Evolutionary conservation across 1,284 basidiomycete genomes (phyloP).

Genomic region (Cryptococcus sp.): DNA sequence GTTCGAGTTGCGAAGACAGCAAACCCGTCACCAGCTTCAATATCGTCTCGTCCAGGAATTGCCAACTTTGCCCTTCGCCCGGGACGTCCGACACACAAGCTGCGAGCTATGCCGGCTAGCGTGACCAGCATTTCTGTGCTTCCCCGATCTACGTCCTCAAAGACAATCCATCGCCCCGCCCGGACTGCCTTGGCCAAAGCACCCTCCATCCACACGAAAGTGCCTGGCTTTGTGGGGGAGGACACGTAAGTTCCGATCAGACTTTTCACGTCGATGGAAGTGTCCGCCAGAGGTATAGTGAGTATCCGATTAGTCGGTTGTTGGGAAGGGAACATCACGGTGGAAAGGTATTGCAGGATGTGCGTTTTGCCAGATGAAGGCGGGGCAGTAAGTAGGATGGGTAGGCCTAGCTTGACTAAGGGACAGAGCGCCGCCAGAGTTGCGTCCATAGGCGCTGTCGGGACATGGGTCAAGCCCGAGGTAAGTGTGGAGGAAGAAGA

Average conservation of each 20-base stretch:
- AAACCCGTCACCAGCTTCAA: slow-evolving; percentile 73
- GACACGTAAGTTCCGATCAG: slow-evolving; percentile 93
- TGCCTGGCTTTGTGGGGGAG: slow-evolving; percentile 79
- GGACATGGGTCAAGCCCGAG: slow-evolving; percentile 59
- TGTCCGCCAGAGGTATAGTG: slow-evolving; percentile 87
- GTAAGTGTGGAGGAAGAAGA: slow-evolving; percentile 58
- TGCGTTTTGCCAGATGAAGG: slow-evolving; percentile 90
- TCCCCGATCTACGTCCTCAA: slow-evolving; percentile 90
- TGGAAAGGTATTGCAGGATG: slow-evolving; percentile 74
- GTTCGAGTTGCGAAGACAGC: slow-evolving; percentile 81
- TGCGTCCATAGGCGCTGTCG: slow-evolving; percentile 65
- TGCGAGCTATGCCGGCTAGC: slow-evolving; percentile 79
- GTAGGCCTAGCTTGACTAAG: slow-evolving; percentile 68
- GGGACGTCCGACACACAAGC: slow-evolving; percentile 62
- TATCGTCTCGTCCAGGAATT: slow-evolving; percentile 67
- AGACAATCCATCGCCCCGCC: slow-evolving; percentile 89
- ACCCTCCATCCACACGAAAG: slow-evolving; percentile 96
- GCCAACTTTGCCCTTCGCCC: slow-evolving; percentile 71
- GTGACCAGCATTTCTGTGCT: slow-evolving; percentile 82
- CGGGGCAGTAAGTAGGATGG: slow-evolving; percentile 81
- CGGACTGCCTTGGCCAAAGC: slow-evolving; percentile 87
- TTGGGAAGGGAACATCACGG: slow-evolving; percentile 56
- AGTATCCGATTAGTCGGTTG: slow-evolving; percentile 66
- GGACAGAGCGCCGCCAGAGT: slow-evolving; percentile 68
- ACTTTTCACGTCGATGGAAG: slow-evolving; percentile 90